Base-by-base conservation (phyloP, 257 asterid genomes). In the Craterostigma plantagineum region DNA sequence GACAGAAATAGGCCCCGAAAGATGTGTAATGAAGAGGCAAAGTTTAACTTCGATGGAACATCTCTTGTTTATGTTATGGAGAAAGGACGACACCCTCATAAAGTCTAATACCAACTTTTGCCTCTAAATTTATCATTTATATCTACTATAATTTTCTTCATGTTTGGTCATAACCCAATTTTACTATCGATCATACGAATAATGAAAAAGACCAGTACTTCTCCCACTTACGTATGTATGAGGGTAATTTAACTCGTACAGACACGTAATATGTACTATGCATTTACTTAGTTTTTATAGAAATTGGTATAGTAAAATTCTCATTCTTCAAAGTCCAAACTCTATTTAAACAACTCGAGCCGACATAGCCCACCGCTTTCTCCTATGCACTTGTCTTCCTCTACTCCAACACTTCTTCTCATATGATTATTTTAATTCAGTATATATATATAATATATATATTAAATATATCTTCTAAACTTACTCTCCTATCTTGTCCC, bases 371-470 rank as follows among this genome's bases (percentile, higher is more conserved):
- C 79, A 72, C 73, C 57, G 55, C 70, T 45, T 60, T 58, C 73
- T 54, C 81, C 91, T 86, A 75, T 71, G 86, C 92, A 75, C 65
- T 72, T 73, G 86, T 72, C 92, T 61, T 71, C 72, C 46, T 71
- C 83, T 66, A 51, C 63, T 62, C 79, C 79, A 66, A 63, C 87
- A 68, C 85, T 14, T 11, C 62, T n/a, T 10, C 62, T 50, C 42
- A 61, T 57, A 15, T 33, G 14, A 48, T 47, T 38, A 18, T 52
- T 43, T 62, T 55, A 46, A 7, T 57, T 55, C 27, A 60, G n/a
- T 68, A 59, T 51, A 49, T 16, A 51, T 50, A 39, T 67, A 23
- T n/a, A n/a, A n/a, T n/a, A n/a, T n/a, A n/a, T n/a, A n/a, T n/a
- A n/a, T n/a, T n/a, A n/a, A n/a, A n/a, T n/a, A n/a, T n/a, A n/a